phyloP scores from a whole-genome alignment of 257 asterid genomes.

The Fraxinus pennsylvanica region DNA sequence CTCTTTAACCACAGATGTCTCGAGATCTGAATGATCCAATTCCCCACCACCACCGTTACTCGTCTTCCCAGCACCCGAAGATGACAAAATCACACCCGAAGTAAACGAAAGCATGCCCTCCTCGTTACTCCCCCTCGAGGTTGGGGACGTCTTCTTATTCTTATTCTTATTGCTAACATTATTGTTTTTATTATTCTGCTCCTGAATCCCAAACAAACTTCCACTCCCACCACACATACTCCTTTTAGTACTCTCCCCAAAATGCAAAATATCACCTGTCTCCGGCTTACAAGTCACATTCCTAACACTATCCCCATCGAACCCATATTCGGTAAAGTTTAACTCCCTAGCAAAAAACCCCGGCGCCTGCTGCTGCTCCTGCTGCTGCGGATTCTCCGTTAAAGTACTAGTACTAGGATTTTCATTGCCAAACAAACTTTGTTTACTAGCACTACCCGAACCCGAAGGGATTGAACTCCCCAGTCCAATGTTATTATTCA shows the following conservation, averaged over 20 bases:
- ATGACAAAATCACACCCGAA: slow-evolving; percentile 57
- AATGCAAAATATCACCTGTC: slow-evolving; percentile 57
- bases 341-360: slow-evolving; percentile 44
- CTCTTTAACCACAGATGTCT: slow-evolving; percentile 74
- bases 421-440: slow-evolving; percentile 36
- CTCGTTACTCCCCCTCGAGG: slow-evolving; percentile 54
- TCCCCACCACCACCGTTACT: slow-evolving; percentile 41
- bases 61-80: slow-evolving; percentile 47
- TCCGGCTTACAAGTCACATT: slow-evolving; percentile 53
- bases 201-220: slow-evolving; percentile 42
- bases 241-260: slow-evolving; percentile 48
- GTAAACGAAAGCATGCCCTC: slow-evolving; percentile 82
- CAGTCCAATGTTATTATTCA: slow-evolving; percentile 13
- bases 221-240: slow-evolving; percentile 30
- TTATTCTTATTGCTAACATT: slow-evolving; percentile 3
- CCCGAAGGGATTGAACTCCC: slow-evolving; percentile 34
- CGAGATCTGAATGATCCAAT: slow-evolving; percentile 84
- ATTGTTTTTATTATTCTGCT: slow-evolving; percentile 9
- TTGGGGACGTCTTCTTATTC: slow-evolving; percentile 49
- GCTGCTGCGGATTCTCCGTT: slow-evolving; percentile 47
- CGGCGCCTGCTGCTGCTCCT: slow-evolving; percentile 37
- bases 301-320: slow-evolving; percentile 38
- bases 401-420: slow-evolving; percentile 46
- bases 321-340: slow-evolving; percentile 54
- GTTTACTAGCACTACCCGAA: slow-evolving; percentile 29